Conservation (phyloP, 352 stramenopile species). For the Phytophthora pisi region DNA sequence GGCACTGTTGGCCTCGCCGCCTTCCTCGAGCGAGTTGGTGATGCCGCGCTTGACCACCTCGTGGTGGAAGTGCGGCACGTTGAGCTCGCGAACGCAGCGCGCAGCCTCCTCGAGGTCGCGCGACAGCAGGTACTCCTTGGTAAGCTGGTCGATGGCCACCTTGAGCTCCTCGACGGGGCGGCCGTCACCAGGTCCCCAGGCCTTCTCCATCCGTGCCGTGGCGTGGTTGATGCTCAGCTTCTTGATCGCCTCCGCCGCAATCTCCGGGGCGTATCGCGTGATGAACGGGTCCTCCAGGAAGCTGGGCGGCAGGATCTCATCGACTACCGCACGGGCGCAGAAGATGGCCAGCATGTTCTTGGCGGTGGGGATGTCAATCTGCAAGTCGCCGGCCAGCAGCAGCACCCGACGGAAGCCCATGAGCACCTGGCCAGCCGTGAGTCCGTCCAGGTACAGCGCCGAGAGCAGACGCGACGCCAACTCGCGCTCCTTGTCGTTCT, state of each 20-base stretch:
- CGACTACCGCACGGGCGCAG: slow-evolving; percentile 96
- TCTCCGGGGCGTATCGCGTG: slow-evolving; percentile 90
- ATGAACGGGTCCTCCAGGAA: slow-evolving; percentile 98
- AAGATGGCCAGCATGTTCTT: slow-evolving; percentile 96
- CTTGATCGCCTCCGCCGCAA: slow-evolving; percentile 96
- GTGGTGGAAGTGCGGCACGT: slow-evolving; percentile 96
- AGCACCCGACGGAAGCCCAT: slow-evolving; percentile 97
- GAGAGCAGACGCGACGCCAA: slow-evolving; percentile 90
- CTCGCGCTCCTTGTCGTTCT: slow-evolving; percentile 46
- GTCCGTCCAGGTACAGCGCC: slow-evolving; percentile 90
- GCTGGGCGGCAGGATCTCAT: slow-evolving; percentile 98
- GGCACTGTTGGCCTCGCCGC: slow-evolving; percentile 47
- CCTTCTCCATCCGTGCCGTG: slow-evolving; percentile 94
- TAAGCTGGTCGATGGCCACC: slow-evolving; percentile 95
- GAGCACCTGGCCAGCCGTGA: slow-evolving; percentile 77
- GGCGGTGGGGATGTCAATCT: slow-evolving; percentile 95
- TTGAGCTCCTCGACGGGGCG: slow-evolving; percentile 93
- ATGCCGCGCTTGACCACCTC: slow-evolving; percentile 93
- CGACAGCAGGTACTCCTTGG: slow-evolving; percentile 96
- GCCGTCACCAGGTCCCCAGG: slow-evolving; percentile 96
- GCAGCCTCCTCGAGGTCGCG: slow-evolving; percentile 95
- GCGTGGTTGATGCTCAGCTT: slow-evolving; percentile 97
- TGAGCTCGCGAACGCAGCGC: slow-evolving; percentile 93
- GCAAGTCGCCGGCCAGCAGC: slow-evolving; percentile 95
- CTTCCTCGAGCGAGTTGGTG: slow-evolving; percentile 61